These are phyloP conservation scores for Linaria vulgaris DNA, from an alignment of 257 asterid species.

Conservation along the genomic window DNA sequence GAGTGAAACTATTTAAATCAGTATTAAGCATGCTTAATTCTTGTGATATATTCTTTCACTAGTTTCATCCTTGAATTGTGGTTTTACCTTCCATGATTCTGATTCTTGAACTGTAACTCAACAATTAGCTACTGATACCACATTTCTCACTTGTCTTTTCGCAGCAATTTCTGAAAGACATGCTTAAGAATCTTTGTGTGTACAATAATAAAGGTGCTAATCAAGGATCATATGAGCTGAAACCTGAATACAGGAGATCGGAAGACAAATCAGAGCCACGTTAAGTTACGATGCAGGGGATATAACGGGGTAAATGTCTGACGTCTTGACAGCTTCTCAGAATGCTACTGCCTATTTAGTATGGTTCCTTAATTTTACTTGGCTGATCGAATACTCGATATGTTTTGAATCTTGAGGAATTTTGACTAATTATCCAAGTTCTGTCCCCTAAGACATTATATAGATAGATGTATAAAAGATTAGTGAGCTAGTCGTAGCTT, in stretches of 20 bases:
- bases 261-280: conserved; percentile 9
- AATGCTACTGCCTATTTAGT: too few relatives aligned
- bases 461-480: too few relatives aligned
- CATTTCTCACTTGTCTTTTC: neutral
- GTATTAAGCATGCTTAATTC: neutral
- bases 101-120: neutral
- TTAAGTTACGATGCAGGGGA: neutral
- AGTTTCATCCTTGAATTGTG: neutral
- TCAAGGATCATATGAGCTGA: conserved; percentile 90
- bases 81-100: neutral
- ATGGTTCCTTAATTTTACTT: neutral
- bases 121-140: neutral
- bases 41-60: neutral
- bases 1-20: neutral
- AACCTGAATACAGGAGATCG: conserved; percentile 68
- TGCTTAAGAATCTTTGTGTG: conserved; percentile 78
- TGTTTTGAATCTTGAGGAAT: too few relatives aligned
- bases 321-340: too few relatives aligned
- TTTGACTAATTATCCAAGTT: too few relatives aligned
- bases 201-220: conserved; percentile 89
- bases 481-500: too few relatives aligned
- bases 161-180: conserved; percentile 91
- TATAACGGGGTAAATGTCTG: neutral
- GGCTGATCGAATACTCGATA: too few relatives aligned
- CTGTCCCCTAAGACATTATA: too few relatives aligned